Evolutionary conservation across 2,329 filamentous ascomycete genomes (phyloP).

Genomic region (Pestalotiopsis sp.): DNA sequence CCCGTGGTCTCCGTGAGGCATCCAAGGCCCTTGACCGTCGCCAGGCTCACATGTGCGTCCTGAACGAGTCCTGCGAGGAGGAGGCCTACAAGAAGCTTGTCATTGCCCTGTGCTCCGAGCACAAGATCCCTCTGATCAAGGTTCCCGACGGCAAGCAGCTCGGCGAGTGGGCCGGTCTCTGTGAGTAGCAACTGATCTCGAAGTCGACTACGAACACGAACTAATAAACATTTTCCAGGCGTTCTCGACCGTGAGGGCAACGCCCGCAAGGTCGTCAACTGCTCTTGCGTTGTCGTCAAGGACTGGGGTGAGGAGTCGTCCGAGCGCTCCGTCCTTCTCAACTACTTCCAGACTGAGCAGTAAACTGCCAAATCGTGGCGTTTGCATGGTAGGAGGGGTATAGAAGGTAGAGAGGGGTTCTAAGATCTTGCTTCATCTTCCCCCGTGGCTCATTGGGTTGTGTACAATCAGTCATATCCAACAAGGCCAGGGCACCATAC

Average conservation of each 20-base stretch:
- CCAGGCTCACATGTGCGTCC: constrained; percentile 99
- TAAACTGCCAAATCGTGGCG: constrained; percentile 44
- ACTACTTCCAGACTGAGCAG: constrained; percentile 98
- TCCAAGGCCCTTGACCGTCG: constrained; percentile 98
- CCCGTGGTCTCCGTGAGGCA: constrained; percentile 96
- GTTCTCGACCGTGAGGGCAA: constrained; percentile 99
- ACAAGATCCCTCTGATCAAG: constrained; percentile 99
- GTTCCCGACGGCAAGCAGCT: constrained; percentile 99
- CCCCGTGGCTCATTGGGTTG: constrained; percentile 23
- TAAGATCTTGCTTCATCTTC: constrained; percentile 25
- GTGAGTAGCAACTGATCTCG: constrained; percentile 59
- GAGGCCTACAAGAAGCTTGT: constrained; percentile 99
- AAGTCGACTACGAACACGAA: neutral
- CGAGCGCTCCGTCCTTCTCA: constrained; percentile 97
- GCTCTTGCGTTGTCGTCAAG: constrained; percentile 99
- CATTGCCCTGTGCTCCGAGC: constrained; percentile 96
- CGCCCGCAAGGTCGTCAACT: constrained; percentile 99
- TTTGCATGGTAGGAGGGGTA: constrained; percentile 25
- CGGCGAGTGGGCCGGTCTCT: constrained; percentile 99
- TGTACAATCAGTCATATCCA: constrained; percentile 20
- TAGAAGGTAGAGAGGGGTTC: constrained; percentile 23
- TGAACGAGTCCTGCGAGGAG: constrained; percentile 99
- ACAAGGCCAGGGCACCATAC: constrained; percentile 12
- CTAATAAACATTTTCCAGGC: constrained; percentile 56
- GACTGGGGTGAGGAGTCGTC: constrained; percentile 99